Base-by-base conservation (phyloP, 805 yeast species). In the Candida palmyrensis region DNA sequence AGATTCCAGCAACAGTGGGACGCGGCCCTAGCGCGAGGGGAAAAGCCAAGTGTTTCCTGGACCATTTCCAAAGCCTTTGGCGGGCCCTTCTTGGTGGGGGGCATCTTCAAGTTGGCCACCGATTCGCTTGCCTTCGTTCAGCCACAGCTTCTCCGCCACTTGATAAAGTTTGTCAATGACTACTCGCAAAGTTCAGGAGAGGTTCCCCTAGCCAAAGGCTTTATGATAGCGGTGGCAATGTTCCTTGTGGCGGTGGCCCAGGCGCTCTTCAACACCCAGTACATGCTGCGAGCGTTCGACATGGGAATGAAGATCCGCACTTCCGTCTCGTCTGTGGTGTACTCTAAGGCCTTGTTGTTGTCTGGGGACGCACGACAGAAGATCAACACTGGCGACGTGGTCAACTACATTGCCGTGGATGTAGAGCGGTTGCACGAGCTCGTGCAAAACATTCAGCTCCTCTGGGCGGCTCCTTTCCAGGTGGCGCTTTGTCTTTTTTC, bases 401-500 rank as follows among this genome's bases (percentile, higher is more conserved):
- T 89, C 36, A 89, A 89, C 52, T 67, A 89, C 48, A 87, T 89
- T 96, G 80, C 95, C 33, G 95, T 89, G 29, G 97, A 89, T 61
- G 79, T 88, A 2, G 94, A 84, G 59, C 77, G 95, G 60, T 62
- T 89, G 36, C 95, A 85, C 54, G 95, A 85, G 45, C 66, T 87
- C 36, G 75, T 82, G 15, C 88, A 84, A 53, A 76, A 80, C 55
- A 74, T 88, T 40, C 82, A 85, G 48, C 68, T 86, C 35, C 66
- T 84, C 32, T 87, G 96, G 95, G 85, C 95, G 1, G 95, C 95
- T 30, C 97, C 97, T 1, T 83, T 88, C 62, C 96, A 89, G 59
- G 77, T 89, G 43, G 49, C 71, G 14, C 58, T 89, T 36, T 87
- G 97, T 68, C 67, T 89, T 40, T 55, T 71, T 27, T 80, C 92